Conservation (phyloP, 163 green algal genomes). For the Chlorella variabilis region DNA sequence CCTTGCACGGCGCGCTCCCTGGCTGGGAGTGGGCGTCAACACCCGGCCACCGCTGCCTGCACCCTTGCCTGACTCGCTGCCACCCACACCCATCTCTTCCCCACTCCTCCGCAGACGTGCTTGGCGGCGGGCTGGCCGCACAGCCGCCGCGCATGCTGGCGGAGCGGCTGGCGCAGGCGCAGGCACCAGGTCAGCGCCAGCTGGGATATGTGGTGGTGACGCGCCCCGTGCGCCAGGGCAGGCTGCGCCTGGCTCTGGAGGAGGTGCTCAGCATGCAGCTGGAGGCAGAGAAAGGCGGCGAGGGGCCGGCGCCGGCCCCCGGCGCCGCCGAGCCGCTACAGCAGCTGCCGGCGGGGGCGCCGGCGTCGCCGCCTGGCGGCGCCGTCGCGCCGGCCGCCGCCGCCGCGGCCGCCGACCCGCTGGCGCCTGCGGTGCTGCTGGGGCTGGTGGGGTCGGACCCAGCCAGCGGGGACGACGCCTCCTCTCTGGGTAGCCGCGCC, state of each 20-base stretch:
- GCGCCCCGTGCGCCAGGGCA: slow-evolving; percentile 71
- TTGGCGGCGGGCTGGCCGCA: slow-evolving; percentile 21
- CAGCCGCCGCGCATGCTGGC: slow-evolving; percentile 44
- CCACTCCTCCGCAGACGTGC: too few species aligned
- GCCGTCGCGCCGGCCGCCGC: neutral
- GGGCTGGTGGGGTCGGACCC: neutral
- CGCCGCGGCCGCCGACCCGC: neutral
- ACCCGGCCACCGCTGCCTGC: too few species aligned
- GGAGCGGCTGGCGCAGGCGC: slow-evolving; percentile 34
- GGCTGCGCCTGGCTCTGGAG: slow-evolving; percentile 74
- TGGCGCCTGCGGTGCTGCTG: neutral
- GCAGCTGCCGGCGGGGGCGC: neutral
- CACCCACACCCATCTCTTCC: too few species aligned
- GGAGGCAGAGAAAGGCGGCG: slow-evolving; percentile 10
- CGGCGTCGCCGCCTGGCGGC: neutral
- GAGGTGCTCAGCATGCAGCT: slow-evolving; percentile 74
- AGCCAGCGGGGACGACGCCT: neutral
- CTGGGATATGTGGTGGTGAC: slow-evolving; percentile 79
- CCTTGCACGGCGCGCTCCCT: too few species aligned
- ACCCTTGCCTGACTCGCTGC: too few species aligned
- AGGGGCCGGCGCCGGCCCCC: neutral
- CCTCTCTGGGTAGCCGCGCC: slow-evolving; percentile 2
- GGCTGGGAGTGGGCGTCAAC: too few species aligned
- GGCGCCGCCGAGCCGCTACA: neutral
- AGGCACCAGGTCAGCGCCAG: slow-evolving; percentile 29